These are phyloP conservation scores for Calonectria hongkongensis DNA, from an alignment of 2,329 filamentous ascomycete genomes.

Conservation along the genomic window DNA sequence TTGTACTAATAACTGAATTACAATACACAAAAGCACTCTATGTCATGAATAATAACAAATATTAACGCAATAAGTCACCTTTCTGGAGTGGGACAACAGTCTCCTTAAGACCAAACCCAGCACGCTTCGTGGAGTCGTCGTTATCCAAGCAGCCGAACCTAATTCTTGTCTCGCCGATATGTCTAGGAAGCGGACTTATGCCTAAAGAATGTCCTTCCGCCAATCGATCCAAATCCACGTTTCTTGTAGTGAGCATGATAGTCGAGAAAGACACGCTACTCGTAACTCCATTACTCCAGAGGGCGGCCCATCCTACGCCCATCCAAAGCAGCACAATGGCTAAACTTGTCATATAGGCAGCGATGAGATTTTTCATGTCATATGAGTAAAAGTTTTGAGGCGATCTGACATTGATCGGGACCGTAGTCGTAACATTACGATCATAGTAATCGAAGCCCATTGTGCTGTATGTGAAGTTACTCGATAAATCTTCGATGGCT, in stretches of 20 bases:
- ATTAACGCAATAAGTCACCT: not conserved
- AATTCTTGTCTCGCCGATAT: not conserved
- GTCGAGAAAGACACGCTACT: slow-evolving; percentile 6
- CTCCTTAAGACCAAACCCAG: not conserved
- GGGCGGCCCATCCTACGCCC: not conserved
- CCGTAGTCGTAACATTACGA: not conserved
- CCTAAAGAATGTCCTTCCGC: slow-evolving; percentile 1
- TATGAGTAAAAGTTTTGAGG: slow-evolving; percentile 3
- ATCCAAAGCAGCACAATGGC: not conserved
- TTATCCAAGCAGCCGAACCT: not conserved
- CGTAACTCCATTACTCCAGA: slow-evolving; percentile 5
- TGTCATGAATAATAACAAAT: not conserved
- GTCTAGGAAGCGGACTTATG: not conserved
- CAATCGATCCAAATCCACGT: not conserved
- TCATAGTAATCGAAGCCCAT: not conserved
- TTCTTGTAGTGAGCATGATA: slow-evolving; percentile 5
- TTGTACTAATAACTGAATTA: no score
- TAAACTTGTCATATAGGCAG: not conserved
- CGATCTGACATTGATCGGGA: not conserved
- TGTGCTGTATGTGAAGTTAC: slow-evolving; percentile 6
- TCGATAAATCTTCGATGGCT: slow-evolving; percentile 5
- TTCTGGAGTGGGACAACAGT: not conserved
- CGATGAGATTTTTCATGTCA: not conserved
- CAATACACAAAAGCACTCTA: no score
- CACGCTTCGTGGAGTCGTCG: not conserved